Evolutionary conservation across 2,329 filamentous ascomycete genomes (phyloP), one percentile per base, ranked within the genome.

Genomic region (Monilinia aucupariae): DNA sequence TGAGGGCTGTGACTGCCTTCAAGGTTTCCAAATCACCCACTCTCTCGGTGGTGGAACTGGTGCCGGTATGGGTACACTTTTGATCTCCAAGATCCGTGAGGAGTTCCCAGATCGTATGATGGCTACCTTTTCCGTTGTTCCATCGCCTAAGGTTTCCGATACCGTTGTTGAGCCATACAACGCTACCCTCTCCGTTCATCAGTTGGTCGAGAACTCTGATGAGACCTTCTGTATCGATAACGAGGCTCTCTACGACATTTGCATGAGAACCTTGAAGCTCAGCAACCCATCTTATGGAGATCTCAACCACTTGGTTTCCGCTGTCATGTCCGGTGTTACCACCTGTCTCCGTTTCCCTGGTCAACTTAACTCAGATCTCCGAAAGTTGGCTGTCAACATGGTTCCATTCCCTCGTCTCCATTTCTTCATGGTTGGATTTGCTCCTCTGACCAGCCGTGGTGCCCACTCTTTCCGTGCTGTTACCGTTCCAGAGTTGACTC

Each of bases 181-280:
- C 83, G 94, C 94, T 76, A 99, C 94, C 67, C 91, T 99, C 74
- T 99, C 94, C 74, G 86, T 99, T 73, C 94, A 99, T 82, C 94
- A 99, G 85, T 86, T 99, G 73, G 94, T 99, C 73, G 94, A 99
- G 87, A 97, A 99, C 88, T 99, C 94, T 58, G 94, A 99, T 78
- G 92, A 96, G 90, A 99, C 94, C 78, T 99, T 97, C 88, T 99
- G 94, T 84, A 99, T 99, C 79, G 94, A 99, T 80, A 99, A 99
- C 85, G 93, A 99, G 87, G 94, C 94, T 79, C 88, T 99, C 73
- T 99, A 99, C 85, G 94, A 99, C 77, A 99, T 99, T 76, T 99
- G 94, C 91, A 97, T 97, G 91, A 90, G 93, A 78, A 99, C 94
- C 68, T 88, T 99, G 71, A 99, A 99, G 91, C 91, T 99, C 77